A percentile compares a stretch with the other conserved stretches of the same genome.
Evolutionary conservation across 2,329 filamentous ascomycete species (phyloP).

Genomic region (Pseudopyrenochaeta lycopersici): DNA sequence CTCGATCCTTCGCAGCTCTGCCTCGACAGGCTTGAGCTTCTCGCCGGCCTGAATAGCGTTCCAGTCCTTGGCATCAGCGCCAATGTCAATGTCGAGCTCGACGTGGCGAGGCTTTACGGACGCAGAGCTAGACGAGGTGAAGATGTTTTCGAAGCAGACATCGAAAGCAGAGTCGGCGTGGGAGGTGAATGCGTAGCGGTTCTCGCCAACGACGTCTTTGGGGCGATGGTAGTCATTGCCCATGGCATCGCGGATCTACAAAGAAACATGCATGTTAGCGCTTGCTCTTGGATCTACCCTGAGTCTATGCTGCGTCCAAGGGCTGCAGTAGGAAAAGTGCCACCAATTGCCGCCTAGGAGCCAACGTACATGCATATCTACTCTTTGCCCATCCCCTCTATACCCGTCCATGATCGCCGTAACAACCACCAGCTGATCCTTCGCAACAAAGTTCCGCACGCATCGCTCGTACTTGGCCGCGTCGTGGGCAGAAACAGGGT

Average conservation of each 20-base stretch:
- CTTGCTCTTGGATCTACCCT: neutral
- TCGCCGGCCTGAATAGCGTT: slow-evolving; percentile 93
- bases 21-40: slow-evolving; percentile 97
- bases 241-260: slow-evolving; percentile 89
- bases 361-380: slow-evolving; percentile 87
- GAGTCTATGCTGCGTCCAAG: neutral
- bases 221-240: slow-evolving; percentile 96
- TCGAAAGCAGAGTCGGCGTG: slow-evolving; percentile 93
- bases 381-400: slow-evolving; percentile 88
- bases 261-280: slow-evolving; percentile 2
- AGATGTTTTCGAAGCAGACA: slow-evolving; percentile 91
- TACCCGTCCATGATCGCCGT: slow-evolving; percentile 87
- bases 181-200: slow-evolving; percentile 91
- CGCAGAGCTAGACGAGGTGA: slow-evolving; percentile 54
- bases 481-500: slow-evolving; percentile 71
- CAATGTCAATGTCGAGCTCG: slow-evolving; percentile 95
- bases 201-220: slow-evolving; percentile 90
- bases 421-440: slow-evolving; percentile 93
- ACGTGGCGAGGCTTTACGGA: slow-evolving; percentile 69
- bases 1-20: slow-evolving; percentile 90
- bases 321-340: neutral
- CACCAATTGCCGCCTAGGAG: neutral
- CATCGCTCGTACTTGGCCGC: slow-evolving; percentile 78
- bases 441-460: slow-evolving; percentile 93
- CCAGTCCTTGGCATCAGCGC: slow-evolving; percentile 98